A percentile compares a stretch with the other conserved stretches of the same genome.
phyloP scores from a whole-genome alignment of 768 basidiomycete species.

The Astraeus odoratus region DNA sequence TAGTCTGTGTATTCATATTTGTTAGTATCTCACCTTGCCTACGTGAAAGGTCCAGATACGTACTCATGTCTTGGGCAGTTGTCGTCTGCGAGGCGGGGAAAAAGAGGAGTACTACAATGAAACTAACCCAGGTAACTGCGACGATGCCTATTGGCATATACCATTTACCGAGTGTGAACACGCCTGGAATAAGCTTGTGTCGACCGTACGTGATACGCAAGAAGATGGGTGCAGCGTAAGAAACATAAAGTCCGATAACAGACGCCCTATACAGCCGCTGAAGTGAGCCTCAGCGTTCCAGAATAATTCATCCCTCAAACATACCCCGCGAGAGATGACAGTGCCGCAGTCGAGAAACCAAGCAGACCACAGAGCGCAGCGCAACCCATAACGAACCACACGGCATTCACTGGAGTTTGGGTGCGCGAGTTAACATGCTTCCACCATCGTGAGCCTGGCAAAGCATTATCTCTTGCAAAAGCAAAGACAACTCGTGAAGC shows the following conservation, averaged over 20 bases:
- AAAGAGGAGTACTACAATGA: constrained; percentile 51
- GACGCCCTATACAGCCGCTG: constrained; percentile 56
- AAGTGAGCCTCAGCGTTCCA: too few species aligned
- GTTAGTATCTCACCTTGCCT: neutral
- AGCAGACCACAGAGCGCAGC: constrained; percentile 55
- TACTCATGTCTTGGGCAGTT: constrained; percentile 48
- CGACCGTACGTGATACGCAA: constrained; percentile 66
- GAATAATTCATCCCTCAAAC: too few species aligned
- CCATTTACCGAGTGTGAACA: constrained; percentile 57
- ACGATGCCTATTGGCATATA: constrained; percentile 50
- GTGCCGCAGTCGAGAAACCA: constrained; percentile 57
- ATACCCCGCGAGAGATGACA: constrained; percentile 68
- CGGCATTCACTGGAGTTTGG: constrained; percentile 68
- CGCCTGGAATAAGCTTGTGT: constrained; percentile 48
- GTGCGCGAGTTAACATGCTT: constrained; percentile 52
- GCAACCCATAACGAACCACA: constrained; percentile 61
- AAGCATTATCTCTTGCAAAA: constrained; percentile 66
- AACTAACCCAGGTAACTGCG: constrained; percentile 61
- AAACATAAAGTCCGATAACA: constrained; percentile 63
- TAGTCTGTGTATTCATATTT: constrained; percentile 41
- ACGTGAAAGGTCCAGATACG: constrained; percentile 15
- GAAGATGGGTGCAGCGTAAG: constrained; percentile 63
- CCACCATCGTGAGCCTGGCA: constrained; percentile 69
- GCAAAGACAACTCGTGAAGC: constrained; percentile 72
- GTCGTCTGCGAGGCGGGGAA: constrained; percentile 43